phyloP scores from a whole-genome alignment of 2,329 filamentous ascomycete species.

The Penicillium sp. region DNA sequence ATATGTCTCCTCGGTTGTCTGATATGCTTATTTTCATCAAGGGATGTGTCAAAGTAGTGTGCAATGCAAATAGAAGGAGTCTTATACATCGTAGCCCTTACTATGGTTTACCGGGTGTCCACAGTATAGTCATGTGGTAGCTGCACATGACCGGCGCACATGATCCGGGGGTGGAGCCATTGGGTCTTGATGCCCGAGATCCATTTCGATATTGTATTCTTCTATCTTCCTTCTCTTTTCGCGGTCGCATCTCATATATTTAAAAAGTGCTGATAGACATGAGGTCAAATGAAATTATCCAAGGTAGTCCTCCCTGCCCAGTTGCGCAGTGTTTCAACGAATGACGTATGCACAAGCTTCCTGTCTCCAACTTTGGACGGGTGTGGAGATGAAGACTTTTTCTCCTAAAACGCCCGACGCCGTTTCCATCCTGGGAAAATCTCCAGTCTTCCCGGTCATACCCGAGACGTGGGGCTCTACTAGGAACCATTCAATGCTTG shows the following conservation, averaged over 20 bases:
- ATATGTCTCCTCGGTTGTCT: background rate
- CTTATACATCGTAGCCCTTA: background rate
- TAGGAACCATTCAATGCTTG: background rate
- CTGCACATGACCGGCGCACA: conserved; percentile 14
- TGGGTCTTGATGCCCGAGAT: background rate
- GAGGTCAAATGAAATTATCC: background rate
- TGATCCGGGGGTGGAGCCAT: conserved; percentile 14
- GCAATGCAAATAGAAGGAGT: background rate
- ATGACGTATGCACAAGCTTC: conserved; percentile 10
- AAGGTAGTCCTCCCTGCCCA: background rate
- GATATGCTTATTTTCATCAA: background rate
- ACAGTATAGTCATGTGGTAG: conserved; percentile 12
- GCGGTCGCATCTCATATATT: background rate
- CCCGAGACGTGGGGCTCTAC: conserved; percentile 19
- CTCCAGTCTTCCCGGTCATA: conserved; percentile 7
- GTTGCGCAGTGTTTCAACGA: background rate
- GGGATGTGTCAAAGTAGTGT: background rate
- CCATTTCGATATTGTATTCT: background rate
- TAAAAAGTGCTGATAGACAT: background rate
- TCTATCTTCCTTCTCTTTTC: background rate
- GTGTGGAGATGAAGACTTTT: conserved; percentile 7
- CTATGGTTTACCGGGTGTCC: background rate
- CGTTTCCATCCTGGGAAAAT: conserved; percentile 1
- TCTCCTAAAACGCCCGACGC: conserved; percentile 24
- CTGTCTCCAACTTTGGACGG: background rate